phyloP scores from a whole-genome alignment of 2,329 filamentous ascomycete species.

The Stachybotrys elegans region DNA sequence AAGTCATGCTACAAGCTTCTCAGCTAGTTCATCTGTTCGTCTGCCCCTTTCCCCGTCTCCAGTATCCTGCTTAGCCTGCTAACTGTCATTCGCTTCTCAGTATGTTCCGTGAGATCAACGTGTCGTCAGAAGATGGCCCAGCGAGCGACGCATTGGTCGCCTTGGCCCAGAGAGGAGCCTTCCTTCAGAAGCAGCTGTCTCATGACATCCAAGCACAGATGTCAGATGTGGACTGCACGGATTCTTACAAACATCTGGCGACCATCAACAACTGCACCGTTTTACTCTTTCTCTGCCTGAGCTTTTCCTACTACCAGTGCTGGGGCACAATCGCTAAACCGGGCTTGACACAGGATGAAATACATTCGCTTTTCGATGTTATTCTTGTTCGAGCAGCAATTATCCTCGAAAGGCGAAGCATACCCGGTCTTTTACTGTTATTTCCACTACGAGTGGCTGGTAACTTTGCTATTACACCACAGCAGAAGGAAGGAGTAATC shows the following conservation, averaged over 20 bases:
- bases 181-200: constrained; percentile 6
- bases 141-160: too few species aligned
- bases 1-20: not conserved
- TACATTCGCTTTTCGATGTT: not conserved
- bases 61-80: too few species aligned
- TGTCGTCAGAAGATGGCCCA: too few species aligned
- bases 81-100: too few species aligned
- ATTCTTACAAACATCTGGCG: constrained; percentile 7
- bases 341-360: not conserved
- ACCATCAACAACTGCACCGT: constrained; percentile 12
- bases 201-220: not conserved
- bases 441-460: constrained; percentile 20
- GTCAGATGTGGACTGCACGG: accelerated
- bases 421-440: constrained; percentile 13
- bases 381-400: not conserved
- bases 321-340: constrained; percentile 13
- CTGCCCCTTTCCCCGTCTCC: not conserved
- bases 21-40: not conserved
- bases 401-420: constrained; percentile 6
- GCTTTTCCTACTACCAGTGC: constrained; percentile 16
- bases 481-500: not conserved
- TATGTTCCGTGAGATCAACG: too few species aligned
- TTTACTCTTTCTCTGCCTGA: constrained; percentile 14
- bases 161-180: constrained; percentile 4
- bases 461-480: not conserved